Base-by-base conservation (phyloP, 352 stramenopile species). In the Phytophthora brassicae region DNA sequence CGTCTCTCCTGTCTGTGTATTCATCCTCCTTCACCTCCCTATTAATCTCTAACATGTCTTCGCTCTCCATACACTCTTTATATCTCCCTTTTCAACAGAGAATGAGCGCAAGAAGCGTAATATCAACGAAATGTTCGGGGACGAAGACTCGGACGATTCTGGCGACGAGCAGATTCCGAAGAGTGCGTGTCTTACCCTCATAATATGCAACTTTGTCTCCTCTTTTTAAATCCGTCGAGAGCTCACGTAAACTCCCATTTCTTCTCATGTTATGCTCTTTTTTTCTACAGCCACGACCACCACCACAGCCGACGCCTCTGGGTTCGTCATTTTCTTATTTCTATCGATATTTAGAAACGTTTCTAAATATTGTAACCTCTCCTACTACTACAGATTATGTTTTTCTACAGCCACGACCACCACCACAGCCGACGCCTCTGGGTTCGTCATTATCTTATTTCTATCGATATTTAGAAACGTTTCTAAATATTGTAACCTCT, bases 51-150 rank as follows among this genome's bases (percentile, higher is more conserved):
- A 33, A 2, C 23, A 12, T 42, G 7, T 43, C 22, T 26, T 60
- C 6, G 9, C 2, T 28, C 24, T 5, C n/a, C 38, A 51, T 54
- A n/a, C n/a, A n/a, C n/a, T n/a, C n/a, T n/a, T n/a, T n/a, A n/a
- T n/a, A n/a, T 12, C 12, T 43, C 14, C 8, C 8, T 56, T 41
- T 48, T 44, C 31, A 6, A 38, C 63, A 90, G 79, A 91, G 44
- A 79, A 94, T 43, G 82, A 90, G 60, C 79, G 76, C 56, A 92
- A 90, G 74, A 94, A 92, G 74, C 77, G 79, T 68, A 89, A 79
- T 56, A 91, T 94, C 66, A 92, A 91, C 58, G 85, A 94, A 60
- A 94, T 94, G 85, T 94, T 94, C 62, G 85, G 85, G 33, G 85
- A 91, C 48, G 84, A 93, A 56, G 80, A 89, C 64, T 90, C 80